These are phyloP conservation scores for Ceratocystis cubensis DNA, from an alignment of 2,329 filamentous ascomycete species.

Conservation along the genomic window DNA sequence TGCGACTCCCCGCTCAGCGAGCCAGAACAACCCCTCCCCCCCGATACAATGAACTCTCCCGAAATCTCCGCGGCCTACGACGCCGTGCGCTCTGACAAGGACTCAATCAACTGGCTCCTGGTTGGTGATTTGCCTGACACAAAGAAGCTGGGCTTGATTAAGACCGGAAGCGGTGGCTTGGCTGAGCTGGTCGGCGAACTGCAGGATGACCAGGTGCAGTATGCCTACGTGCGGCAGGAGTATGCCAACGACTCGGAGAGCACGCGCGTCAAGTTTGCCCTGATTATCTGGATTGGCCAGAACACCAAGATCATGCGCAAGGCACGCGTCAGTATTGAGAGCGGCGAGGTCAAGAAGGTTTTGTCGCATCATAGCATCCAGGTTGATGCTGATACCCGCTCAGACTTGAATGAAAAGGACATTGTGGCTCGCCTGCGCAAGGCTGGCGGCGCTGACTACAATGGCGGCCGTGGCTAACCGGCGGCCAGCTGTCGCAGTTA, in stretches of 20 bases:
- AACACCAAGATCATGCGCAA: slow-evolving; percentile 56
- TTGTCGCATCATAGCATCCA: slow-evolving; percentile 53
- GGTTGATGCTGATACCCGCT: slow-evolving; percentile 47
- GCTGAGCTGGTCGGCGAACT: slow-evolving; percentile 43
- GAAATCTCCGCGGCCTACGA: slow-evolving; percentile 54
- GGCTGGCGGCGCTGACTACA: slow-evolving; percentile 59
- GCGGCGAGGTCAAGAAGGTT: slow-evolving; percentile 50
- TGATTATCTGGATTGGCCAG: slow-evolving; percentile 57
- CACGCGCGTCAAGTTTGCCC: slow-evolving; percentile 54
- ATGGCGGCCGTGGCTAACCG: slow-evolving; percentile 45
- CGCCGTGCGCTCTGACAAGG: slow-evolving; percentile 53
- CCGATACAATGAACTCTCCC: slow-evolving; percentile 34
- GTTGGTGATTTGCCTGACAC: slow-evolving; percentile 47
- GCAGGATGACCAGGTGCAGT: slow-evolving; percentile 49
- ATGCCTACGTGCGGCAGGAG: slow-evolving; percentile 53
- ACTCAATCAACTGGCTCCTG: slow-evolving; percentile 53
- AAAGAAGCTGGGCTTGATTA: slow-evolving; percentile 43
- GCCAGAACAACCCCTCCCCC: neutral
- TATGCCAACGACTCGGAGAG: slow-evolving; percentile 61
- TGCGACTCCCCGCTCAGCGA: neutral
- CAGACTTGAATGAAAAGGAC: slow-evolving; percentile 49
- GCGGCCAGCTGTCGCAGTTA: neutral
- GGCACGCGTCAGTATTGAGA: slow-evolving; percentile 55
- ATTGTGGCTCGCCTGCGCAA: slow-evolving; percentile 50
- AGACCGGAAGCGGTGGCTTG: slow-evolving; percentile 49